phyloP scores from a whole-genome alignment of 2,329 filamentous ascomycete genomes.

The Exophiala mesophila region DNA sequence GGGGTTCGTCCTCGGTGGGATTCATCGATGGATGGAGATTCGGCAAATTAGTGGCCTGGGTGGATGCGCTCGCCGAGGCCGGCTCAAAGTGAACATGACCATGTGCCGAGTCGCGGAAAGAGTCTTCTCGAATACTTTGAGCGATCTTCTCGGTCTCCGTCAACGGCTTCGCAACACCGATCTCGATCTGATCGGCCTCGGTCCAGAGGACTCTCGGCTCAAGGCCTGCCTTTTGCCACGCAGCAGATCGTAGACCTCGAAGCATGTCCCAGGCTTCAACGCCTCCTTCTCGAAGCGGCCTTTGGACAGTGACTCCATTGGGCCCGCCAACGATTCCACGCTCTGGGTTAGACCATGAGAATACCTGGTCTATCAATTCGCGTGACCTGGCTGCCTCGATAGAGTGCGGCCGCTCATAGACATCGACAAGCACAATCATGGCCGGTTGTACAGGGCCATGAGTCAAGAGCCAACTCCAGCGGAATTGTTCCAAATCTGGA shows the following conservation, averaged over 20 bases:
- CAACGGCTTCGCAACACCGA: slow-evolving; percentile 29
- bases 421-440: slow-evolving; percentile 46
- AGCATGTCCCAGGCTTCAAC: slow-evolving; percentile 48
- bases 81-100: neutral
- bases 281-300: slow-evolving; percentile 44
- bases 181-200: slow-evolving; percentile 40
- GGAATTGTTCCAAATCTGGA: slow-evolving; percentile 44
- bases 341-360: slow-evolving; percentile 42
- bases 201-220: slow-evolving; percentile 45
- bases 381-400: slow-evolving; percentile 42
- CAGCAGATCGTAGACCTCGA: slow-evolving; percentile 42
- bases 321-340: slow-evolving; percentile 43
- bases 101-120: slow-evolving; percentile 13
- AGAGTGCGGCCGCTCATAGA: slow-evolving; percentile 44
- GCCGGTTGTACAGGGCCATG: slow-evolving; percentile 43
- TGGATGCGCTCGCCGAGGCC: slow-evolving; percentile 1
- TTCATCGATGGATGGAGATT: neutral
- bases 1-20: neutral
- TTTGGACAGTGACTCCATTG: slow-evolving; percentile 40
- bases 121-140: slow-evolving; percentile 25
- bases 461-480: slow-evolving; percentile 46
- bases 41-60: slow-evolving; percentile 1
- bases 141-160: slow-evolving; percentile 23
- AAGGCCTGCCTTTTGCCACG: slow-evolving; percentile 46
- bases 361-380: slow-evolving; percentile 44